Percentiles rank a stretch among this genome's conserved stretches.
These are phyloP conservation scores for Simmondsia chinensis DNA, from an alignment of 148 eudicot species.

Conservation along the genomic window DNA sequence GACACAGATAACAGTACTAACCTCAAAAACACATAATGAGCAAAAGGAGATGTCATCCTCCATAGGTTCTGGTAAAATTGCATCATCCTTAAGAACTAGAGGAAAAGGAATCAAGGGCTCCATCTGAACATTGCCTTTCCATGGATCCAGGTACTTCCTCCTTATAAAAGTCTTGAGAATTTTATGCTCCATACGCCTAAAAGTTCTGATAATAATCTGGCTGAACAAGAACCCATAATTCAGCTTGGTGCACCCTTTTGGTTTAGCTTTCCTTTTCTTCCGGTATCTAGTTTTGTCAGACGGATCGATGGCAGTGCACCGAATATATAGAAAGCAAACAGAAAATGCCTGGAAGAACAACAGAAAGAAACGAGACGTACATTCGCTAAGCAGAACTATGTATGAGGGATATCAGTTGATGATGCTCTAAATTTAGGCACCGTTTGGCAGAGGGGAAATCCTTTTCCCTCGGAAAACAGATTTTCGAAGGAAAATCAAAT, in stretches of 20 bases:
- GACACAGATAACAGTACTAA: no score
- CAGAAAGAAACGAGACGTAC: no score
- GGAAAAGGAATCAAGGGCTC: constrained; percentile 73
- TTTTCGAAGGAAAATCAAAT: no score
- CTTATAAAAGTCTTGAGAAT: constrained; percentile 61
- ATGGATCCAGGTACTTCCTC: constrained; percentile 75
- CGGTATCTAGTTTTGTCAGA: constrained; percentile 47
- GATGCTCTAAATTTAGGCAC: no score
- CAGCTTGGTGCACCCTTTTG: constrained; percentile 22
- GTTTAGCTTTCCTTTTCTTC: constrained; percentile 34
- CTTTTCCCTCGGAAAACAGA: no score
- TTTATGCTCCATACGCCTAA: constrained; percentile 64
- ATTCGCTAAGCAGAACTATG: no score
- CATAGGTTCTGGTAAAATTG: constrained; percentile 33
- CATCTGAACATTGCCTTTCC: constrained; percentile 32
- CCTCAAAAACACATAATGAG: constrained; percentile 67
- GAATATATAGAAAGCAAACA: constrained; percentile 46
- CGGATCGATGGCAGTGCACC: constrained; percentile 78
- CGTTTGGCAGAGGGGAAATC: no score
- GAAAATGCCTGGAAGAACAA: constrained; percentile 70
- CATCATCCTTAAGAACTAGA: constrained; percentile 60
- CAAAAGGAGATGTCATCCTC: constrained; percentile 75
- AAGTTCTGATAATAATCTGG: constrained; percentile 37
- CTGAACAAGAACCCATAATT: constrained; percentile 52
- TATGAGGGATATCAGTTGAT: no score